phyloP scores from a whole-genome alignment of 2,329 filamentous ascomycete genomes.

The Aspergillus novofumigatus region DNA sequence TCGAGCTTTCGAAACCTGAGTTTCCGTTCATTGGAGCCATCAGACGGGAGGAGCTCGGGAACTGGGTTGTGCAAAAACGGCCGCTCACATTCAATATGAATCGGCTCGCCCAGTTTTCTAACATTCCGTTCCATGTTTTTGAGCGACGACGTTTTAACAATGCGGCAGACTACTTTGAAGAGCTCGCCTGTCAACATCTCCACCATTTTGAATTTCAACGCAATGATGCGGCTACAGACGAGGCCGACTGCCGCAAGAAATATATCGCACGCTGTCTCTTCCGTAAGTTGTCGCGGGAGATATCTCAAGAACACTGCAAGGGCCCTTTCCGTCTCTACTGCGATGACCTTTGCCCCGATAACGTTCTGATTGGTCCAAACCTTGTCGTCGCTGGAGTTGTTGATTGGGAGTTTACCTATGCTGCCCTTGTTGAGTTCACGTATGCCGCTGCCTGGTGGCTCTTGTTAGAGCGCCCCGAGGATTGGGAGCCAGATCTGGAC shows the following conservation, averaged over 20 bases:
- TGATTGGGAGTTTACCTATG: constrained; percentile 28
- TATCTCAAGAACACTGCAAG: constrained; percentile 14
- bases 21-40: constrained; percentile 25
- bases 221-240: constrained; percentile 23
- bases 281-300: constrained; percentile 16
- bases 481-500: constrained; percentile 24
- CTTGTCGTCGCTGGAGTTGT: constrained; percentile 19
- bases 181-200: constrained; percentile 22
- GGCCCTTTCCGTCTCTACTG: constrained; percentile 28
- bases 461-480: constrained; percentile 23
- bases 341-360: constrained; percentile 27
- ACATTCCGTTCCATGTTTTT: constrained; percentile 16
- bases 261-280: constrained; percentile 24
- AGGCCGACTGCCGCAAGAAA: constrained; percentile 23
- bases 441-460: constrained; percentile 25
- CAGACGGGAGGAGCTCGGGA: constrained; percentile 7
- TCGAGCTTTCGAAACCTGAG: constrained; percentile 22
- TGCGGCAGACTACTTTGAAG: constrained; percentile 24
- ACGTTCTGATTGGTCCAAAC: constrained; percentile 19
- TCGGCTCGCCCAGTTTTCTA: constrained; percentile 20
- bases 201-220: constrained; percentile 24
- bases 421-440: constrained; percentile 21
- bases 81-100: constrained; percentile 28
- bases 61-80: constrained; percentile 13
- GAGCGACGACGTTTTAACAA: constrained; percentile 14